Base-by-base conservation (phyloP, 176 grass and related monocot genomes). In the Avena insularis region DNA sequence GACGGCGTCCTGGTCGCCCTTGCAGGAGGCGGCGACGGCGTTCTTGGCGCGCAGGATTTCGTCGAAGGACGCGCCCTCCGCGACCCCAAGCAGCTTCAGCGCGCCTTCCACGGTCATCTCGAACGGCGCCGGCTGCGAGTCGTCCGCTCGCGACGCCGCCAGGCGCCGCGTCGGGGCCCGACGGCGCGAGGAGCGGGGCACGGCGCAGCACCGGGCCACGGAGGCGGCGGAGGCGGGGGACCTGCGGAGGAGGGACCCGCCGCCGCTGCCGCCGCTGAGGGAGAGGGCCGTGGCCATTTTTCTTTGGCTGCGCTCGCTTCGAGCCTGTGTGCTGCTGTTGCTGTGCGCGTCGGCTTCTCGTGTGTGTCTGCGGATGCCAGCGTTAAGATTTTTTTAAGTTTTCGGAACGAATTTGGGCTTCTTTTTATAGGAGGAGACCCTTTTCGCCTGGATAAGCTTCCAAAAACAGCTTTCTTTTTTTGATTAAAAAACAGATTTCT, bases 11-110 rank as follows among this genome's bases (percentile, higher is more conserved):
- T 70, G 89, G 83, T 99, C 97, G 73, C 94, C 94, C 97, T 94
- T 91, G 89, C 90, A 94, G 72, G 97, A 86, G 50, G 94, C 91
- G 20, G 91, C 86, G 64, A 96, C 88, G 75, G 81, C 85, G 82
- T 93, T 99, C 92, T 99, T 99, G 19, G 97, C 94, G 33, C 97
- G 89, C 9, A 99, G 89, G 82, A 99, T 99, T 57, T 99, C 97
- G 19, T 99, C 97, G 60, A 99, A 99, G 59, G 93, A 92, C 5
- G 94, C 91, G 45, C 89, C 90, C 69, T 94, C 89, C 7, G 84
- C 36, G 16, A 99, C 86, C 23, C 97, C 94, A 3, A 99, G 90
- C n/a, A 99, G 77, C 92, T 96, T 96, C 60, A 96, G 83, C 55
- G 94, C 94, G 82, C 87, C 67, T 87, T 99, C 92, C 60, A 96